Evolutionary conservation across 768 basidiomycete species (phyloP), one percentile per base, ranked within the genome.

Genomic region (Asterophora parasitica): DNA sequence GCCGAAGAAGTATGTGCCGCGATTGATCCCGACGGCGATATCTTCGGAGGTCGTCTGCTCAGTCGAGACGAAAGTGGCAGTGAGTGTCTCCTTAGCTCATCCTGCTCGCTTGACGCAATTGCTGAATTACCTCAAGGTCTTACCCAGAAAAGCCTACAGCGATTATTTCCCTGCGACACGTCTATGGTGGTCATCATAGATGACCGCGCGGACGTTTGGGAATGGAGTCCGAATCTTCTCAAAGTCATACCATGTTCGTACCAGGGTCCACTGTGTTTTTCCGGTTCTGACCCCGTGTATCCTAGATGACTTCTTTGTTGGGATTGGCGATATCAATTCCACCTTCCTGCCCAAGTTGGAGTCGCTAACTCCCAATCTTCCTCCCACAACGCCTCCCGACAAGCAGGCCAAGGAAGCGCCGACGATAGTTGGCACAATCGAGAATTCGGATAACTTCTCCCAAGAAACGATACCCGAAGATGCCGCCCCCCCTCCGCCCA

Each of bases 141-240:
- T 55, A 94, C 89, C 13, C 85, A 90, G 64, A 99, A 99, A 68
- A 91, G 83, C 61, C 67, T 99, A 17, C 84, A 92, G 62, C 77
- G 96, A 23, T 68, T 99, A 40, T 99, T 99, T 62, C 96, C 96
- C 5, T 92, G 90, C 48, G 95, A 98, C 66, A 92, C 90, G 32
- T 92, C 91, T 19, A 99, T 96, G 95, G 95, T 98, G 1, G 95
- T 98, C 56, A 89, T 99, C 57, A 98, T 99, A 49, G 96, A 99
- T 66, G 96, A 99, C 68, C 84, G 96, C 19, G 88, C 92, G 3
- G 96, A 99, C 61, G 95, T 99, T 27, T 99, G 96, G 96, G 90
- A 92, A 60, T 92, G 92, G 81, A 89, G 89, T 59, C 92, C 94
- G 2, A 97, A 99, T 66, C 75, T 99, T 32, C 78, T 98, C 62